Conservation (phyloP, 2,329 filamentous ascomycete species). For the Neofusicoccum laricinum region DNA sequence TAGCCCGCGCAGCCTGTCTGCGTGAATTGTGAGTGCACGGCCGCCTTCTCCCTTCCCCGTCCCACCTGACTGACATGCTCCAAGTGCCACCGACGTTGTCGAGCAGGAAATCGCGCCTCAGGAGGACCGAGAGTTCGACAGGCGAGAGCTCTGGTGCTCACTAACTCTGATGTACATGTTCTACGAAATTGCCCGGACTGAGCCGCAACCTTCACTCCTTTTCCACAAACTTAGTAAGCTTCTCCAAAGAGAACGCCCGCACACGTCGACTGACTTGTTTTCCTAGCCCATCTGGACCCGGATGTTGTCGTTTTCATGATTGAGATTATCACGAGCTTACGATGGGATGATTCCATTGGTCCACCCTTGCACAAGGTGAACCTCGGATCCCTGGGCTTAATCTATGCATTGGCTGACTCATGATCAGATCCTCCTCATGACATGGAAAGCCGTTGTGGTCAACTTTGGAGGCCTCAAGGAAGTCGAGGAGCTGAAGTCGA, state of each 20-base stretch:
- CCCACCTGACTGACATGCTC: neutral
- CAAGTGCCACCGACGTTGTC: conserved; percentile 13
- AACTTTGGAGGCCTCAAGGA: conserved; percentile 77
- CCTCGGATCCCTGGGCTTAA: neutral
- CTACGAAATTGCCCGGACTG: conserved; percentile 43
- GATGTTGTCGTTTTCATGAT: conserved; percentile 70
- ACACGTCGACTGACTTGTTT: neutral
- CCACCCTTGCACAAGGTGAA: conserved; percentile 49
- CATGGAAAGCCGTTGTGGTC: conserved; percentile 89
- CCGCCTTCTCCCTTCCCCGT: neutral
- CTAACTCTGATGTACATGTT: conserved; percentile 50
- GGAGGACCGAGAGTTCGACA: conserved; percentile 37
- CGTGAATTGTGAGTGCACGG: conserved; percentile 21
- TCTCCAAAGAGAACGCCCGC: neutral
- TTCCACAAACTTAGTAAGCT: conserved; percentile 33
- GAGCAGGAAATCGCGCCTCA: conserved; percentile 21
- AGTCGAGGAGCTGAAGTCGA: conserved; percentile 70
- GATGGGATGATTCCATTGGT: conserved; percentile 59
- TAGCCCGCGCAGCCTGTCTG: conserved; percentile 34
- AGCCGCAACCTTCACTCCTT: conserved; percentile 52
- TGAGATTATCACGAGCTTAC: conserved; percentile 49
- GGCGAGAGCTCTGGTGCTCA: conserved; percentile 48
- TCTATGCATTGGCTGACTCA: neutral
- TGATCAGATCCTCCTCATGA: conserved; percentile 67
- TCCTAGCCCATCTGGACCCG: conserved; percentile 53